Evolutionary conservation across 2,329 filamentous ascomycete genomes (phyloP), one percentile per base, ranked within the genome.

Genomic region (Hymenoscyphus fructigenus): DNA sequence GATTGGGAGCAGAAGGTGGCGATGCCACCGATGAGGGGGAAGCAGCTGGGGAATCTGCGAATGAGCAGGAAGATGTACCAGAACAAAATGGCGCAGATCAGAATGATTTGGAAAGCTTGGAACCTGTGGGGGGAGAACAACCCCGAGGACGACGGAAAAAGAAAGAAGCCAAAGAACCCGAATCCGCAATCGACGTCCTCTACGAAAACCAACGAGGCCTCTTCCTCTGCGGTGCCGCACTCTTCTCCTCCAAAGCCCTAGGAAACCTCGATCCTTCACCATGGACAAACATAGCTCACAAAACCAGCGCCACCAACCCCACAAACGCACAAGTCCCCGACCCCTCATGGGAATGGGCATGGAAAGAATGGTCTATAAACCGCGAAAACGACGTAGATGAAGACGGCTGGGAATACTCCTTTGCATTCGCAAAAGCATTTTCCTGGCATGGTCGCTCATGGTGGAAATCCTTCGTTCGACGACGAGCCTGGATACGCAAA

Each of bases 181-280:
- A 79, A 75, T 81, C 82, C 2, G 88, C 85, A 32, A 87, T 98
- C 66, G 95, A 99, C 68, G 85, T 98, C 5, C 82, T 99, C 0
- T 98, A 96, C 77, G 95, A 99, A 77, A 99, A 99, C 74, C 91
- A 99, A 79, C 86, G 95, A 64, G 95, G 95, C 12, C 88, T 87
- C 47, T 96, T 97, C 74, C 82, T 96, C 67, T 98, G 94, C 73
- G 94, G 95, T 32, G 85, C 93, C 14, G 89, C 93, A 0, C 84
- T 96, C n/a, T 99, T 97, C 80, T 96, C 93, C 0, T 85, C 88
- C 7, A 90, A 89, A 68, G 94, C 93, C 1, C 84, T 99, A 0
- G 88, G 96, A 41, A 90, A 91, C 66, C 85, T 96, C 59, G 95
- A 99, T 74, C 92, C 93, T 0, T 79, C 90, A 7, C 83, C 93